Base-by-base conservation (phyloP, 2,329 filamentous ascomycete species). In the Monilinia vaccinii-corymbosi region DNA sequence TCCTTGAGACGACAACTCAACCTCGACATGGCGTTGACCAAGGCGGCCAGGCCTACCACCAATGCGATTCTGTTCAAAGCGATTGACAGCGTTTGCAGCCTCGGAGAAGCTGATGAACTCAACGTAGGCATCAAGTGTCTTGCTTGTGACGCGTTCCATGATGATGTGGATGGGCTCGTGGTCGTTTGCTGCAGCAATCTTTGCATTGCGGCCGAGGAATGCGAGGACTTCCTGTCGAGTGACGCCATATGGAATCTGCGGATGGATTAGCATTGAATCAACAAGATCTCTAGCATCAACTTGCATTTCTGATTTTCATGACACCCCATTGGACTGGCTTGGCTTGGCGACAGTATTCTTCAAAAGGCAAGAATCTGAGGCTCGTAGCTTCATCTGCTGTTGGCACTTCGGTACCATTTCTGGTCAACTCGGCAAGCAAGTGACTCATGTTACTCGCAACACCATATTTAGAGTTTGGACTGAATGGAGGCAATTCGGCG, bases 61-160 rank as follows among this genome's bases (percentile, higher is more conserved):
- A 6, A 69, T 63, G 32, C 67, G 66, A 50, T 76, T 75, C 14
- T 70, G 66, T 31, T 77, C 73, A 60, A 80, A 77, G 38, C 76
- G 75, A 32, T 79, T 75, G 0, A 85, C 79, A 2, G 79, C 77
- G 52, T 74, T 76, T 59, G 80, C 73, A 4, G 84, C 83, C 60
- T 83, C 81, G 7, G 78, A 71, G 5, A 79, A 72, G 31, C 72
- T 78, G 25, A 76, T 68, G 61, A 85, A 84, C 70, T 85, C 83
- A 46, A 84, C 78, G 62, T 79, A 86, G 4, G 78, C 80, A 62
- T 85, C 82, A 70, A 82, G 78, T 0, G 83, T 85, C 76, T 85
- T 85, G 68, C 78, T 79, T 3, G 81, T 81, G 25, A 79, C 75
- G n/a, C 81, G 78, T 58, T 85, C 83, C 82, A 85, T 85, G 65